These are phyloP conservation scores for Syzygium malaccense DNA, from an alignment of 441 rosid genomes.

Conservation along the genomic window DNA sequence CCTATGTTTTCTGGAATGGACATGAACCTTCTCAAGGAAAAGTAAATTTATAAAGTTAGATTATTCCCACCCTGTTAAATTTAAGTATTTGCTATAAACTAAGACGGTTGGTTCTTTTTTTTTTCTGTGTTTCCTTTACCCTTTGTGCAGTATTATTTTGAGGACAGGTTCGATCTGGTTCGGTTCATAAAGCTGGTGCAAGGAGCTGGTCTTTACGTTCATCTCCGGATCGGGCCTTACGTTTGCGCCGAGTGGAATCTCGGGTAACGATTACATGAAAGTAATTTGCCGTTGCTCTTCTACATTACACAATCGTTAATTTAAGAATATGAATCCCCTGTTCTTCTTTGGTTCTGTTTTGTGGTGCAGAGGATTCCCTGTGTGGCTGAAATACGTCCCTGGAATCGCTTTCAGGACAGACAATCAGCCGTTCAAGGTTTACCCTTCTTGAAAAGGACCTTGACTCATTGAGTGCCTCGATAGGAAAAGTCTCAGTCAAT, in stretches of 20 bases:
- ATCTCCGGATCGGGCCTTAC: conserved; percentile 8
- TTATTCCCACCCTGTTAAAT: background rate
- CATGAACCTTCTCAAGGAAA: conserved; percentile 11
- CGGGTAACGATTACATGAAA: background rate
- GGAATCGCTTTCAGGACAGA: conserved; percentile 14
- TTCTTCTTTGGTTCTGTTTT: background rate
- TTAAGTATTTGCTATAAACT: background rate
- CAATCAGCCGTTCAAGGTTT: conserved; percentile 7
- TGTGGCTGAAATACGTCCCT: conserved; percentile 10
- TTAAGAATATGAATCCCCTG: background rate
- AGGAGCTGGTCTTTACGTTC: conserved; percentile 4
- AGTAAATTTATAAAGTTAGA: background rate
- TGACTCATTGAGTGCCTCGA: background rate
- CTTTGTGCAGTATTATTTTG: conserved; percentile 1
- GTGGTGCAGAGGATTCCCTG: conserved; percentile 7
- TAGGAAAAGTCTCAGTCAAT: background rate
- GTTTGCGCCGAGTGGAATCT: conserved; percentile 7
- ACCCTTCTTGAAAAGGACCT: background rate
- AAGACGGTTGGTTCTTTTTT: too few relatives aligned
- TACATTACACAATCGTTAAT: background rate
- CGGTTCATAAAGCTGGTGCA: conserved; percentile 10
- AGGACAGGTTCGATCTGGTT: conserved; percentile 7
- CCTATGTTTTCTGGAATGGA: conserved; percentile 13
- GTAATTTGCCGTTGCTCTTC: background rate
- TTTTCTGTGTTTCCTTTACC: background rate